These are phyloP conservation scores for Exophiala oligosperma DNA, from an alignment of 2,329 filamentous ascomycete genomes.

Conservation along the genomic window DNA sequence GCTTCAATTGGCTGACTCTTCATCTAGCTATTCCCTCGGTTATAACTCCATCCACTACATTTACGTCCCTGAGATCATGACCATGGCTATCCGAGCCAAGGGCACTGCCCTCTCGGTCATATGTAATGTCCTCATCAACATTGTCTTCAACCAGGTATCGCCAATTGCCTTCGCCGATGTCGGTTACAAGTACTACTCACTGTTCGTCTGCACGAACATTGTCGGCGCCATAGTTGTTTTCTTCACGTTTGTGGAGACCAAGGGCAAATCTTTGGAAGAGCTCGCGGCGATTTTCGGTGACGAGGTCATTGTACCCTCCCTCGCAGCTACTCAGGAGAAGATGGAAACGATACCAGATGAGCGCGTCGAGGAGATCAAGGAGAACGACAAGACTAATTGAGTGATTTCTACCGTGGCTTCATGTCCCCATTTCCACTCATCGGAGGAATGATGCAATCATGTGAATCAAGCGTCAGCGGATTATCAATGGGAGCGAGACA, in stretches of 20 bases:
- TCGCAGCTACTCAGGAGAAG: background rate
- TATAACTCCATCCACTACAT: conserved; percentile 32
- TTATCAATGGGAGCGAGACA: no score
- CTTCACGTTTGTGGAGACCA: conserved; percentile 32
- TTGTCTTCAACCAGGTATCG: conserved; percentile 33
- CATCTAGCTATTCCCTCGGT: background rate
- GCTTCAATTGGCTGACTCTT: background rate
- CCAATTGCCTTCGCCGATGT: conserved; percentile 34
- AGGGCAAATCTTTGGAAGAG: conserved; percentile 32
- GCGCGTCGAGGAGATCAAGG: background rate
- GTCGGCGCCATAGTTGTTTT: conserved; percentile 28
- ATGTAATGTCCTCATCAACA: conserved; percentile 55
- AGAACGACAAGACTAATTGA: no score
- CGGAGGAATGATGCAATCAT: no score
- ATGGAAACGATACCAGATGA: background rate
- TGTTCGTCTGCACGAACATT: conserved; percentile 13
- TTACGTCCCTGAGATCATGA: conserved; percentile 67
- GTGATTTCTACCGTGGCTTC: no score
- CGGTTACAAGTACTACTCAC: conserved; percentile 32
- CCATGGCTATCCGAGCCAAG: conserved; percentile 63
- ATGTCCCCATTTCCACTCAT: no score
- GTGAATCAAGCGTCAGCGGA: no score
- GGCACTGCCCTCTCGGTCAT: conserved; percentile 60
- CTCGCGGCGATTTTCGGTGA: conserved; percentile 29
- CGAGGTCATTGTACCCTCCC: background rate